Evolutionary conservation across 2,329 filamentous ascomycete species (phyloP).

Genomic region (Ophiosphaerella herpotricha): DNA sequence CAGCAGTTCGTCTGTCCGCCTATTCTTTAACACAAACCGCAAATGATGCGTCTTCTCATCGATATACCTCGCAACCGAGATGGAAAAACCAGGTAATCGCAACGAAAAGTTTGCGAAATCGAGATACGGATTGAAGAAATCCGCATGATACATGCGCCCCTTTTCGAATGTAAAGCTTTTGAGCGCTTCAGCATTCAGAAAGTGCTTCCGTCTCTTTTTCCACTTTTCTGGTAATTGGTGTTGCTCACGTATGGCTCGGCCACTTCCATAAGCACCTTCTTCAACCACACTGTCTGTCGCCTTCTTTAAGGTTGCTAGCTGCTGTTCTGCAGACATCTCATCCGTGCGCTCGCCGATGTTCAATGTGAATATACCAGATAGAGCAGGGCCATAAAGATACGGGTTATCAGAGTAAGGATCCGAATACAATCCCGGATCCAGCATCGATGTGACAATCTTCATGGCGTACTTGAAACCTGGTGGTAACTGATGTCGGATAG

Average conservation of each 20-base stretch:
- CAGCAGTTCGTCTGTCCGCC: constrained; percentile 47
- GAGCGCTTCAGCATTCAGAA: constrained; percentile 43
- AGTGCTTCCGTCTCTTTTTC: constrained; percentile 53
- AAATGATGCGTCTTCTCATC: constrained; percentile 55
- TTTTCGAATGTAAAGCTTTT: constrained; percentile 50
- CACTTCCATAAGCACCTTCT: constrained; percentile 48
- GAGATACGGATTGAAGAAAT: constrained; percentile 56
- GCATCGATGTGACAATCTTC: constrained; percentile 41
- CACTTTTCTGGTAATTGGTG: constrained; percentile 44
- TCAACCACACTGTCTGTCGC: constrained; percentile 42
- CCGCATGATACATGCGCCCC: constrained; percentile 50
- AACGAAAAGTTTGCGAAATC: constrained; percentile 54
- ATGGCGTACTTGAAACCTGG: constrained; percentile 44
- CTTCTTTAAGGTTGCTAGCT: constrained; percentile 23
- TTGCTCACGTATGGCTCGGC: constrained; percentile 33
- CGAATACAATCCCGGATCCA: constrained; percentile 44
- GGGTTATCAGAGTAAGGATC: constrained; percentile 46
- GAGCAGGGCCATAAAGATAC: constrained; percentile 44
- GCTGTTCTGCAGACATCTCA: constrained; percentile 23
- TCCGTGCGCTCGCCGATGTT: constrained; percentile 33
- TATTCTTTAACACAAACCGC: constrained; percentile 53
- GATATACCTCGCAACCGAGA: constrained; percentile 53
- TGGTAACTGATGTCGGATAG: constrained; percentile 43
- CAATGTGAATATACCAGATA: constrained; percentile 42
- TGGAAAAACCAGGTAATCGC: constrained; percentile 51